A percentile compares a stretch with the other conserved stretches of the same genome.
phyloP scores from a whole-genome alignment of 192 early-diverging fungal genomes.

The Rhizophagus sp. region DNA sequence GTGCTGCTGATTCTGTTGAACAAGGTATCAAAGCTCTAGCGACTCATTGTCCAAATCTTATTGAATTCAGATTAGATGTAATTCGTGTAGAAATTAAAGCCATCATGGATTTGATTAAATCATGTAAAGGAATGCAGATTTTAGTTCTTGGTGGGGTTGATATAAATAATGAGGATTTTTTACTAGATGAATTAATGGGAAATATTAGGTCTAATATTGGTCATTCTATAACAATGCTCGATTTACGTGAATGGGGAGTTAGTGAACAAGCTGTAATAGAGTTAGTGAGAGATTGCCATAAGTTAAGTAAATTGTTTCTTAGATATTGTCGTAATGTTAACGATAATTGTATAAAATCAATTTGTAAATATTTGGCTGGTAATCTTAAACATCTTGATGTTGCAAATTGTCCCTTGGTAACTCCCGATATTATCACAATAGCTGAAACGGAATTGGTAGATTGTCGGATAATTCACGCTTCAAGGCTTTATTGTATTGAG shows the following conservation, averaged over 20 bases:
- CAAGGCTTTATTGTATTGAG: slow-evolving; percentile 1
- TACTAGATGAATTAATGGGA: slow-evolving; percentile 13
- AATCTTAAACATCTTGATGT: slow-evolving; percentile 20
- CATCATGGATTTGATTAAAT: slow-evolving; percentile 16
- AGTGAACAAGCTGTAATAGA: slow-evolving; percentile 7
- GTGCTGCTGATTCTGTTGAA: slow-evolving; percentile 26
- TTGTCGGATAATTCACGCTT: slow-evolving; percentile 22
- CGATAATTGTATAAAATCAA: slow-evolving; percentile 10
- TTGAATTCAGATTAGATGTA: slow-evolving; percentile 23
- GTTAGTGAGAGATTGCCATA: slow-evolving; percentile 2
- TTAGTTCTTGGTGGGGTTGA: slow-evolving; percentile 25
- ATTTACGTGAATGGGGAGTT: slow-evolving; percentile 14
- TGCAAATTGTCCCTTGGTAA: slow-evolving; percentile 17
- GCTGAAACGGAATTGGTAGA: background rate
- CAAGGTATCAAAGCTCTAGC: slow-evolving; percentile 17
- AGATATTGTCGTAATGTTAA: slow-evolving; percentile 27
- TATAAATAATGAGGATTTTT: slow-evolving; percentile 15
- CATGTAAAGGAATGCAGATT: slow-evolving; percentile 16
- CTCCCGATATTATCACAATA: background rate
- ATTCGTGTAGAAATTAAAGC: slow-evolving; percentile 25
- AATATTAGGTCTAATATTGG: slow-evolving; percentile 8
- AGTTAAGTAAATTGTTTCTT: slow-evolving; percentile 9
- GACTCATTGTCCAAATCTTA: slow-evolving; percentile 14
- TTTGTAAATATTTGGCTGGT: slow-evolving; percentile 13
- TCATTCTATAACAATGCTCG: background rate